Percentiles rank a stretch among this genome's conserved stretches.
Evolutionary conservation across 768 basidiomycete species (phyloP).

Genomic region (Tephrocybe rancida): DNA sequence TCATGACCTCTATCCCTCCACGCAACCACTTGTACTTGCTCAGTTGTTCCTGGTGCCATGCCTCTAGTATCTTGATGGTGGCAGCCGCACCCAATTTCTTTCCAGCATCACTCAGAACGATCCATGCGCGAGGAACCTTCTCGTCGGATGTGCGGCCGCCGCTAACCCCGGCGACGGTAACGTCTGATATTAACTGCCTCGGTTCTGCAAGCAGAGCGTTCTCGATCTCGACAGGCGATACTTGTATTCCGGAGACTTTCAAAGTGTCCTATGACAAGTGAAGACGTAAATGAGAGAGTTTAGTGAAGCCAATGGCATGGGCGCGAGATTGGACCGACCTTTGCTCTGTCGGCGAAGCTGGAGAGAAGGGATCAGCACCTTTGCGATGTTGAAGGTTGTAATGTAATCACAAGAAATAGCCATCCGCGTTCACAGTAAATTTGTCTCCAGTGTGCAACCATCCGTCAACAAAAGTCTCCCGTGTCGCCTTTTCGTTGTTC

Average conservation of each 20-base stretch:
- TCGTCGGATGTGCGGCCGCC: constrained; percentile 75
- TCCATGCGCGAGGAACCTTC: constrained; percentile 77
- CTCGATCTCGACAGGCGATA: constrained; percentile 82
- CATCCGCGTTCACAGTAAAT: constrained; percentile 61
- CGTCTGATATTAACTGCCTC: constrained; percentile 61
- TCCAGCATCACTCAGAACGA: constrained; percentile 64
- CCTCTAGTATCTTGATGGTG: constrained; percentile 50
- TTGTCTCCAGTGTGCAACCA: constrained; percentile 80
- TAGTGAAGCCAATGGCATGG: neutral
- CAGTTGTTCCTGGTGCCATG: constrained; percentile 62
- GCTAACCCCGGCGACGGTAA: constrained; percentile 71
- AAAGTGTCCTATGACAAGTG: constrained; percentile 61
- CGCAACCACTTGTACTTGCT: constrained; percentile 79
- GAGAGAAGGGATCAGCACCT: neutral
- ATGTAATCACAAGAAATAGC: constrained; percentile 62
- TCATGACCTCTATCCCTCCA: constrained; percentile 69
- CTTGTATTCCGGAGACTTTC: constrained; percentile 80
- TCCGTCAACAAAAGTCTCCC: constrained; percentile 67
- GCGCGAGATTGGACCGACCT: constrained; percentile 42
- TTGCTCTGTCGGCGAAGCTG: constrained; percentile 77
- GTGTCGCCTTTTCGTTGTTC: constrained; percentile 68
- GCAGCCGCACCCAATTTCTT: constrained; percentile 43
- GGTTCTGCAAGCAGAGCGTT: constrained; percentile 64
- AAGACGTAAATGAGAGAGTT: neutral
- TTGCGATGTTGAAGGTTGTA: neutral